phyloP scores from a whole-genome alignment of 495 filamentous ascomycete species.

The Venustampulla echinocandica region DNA sequence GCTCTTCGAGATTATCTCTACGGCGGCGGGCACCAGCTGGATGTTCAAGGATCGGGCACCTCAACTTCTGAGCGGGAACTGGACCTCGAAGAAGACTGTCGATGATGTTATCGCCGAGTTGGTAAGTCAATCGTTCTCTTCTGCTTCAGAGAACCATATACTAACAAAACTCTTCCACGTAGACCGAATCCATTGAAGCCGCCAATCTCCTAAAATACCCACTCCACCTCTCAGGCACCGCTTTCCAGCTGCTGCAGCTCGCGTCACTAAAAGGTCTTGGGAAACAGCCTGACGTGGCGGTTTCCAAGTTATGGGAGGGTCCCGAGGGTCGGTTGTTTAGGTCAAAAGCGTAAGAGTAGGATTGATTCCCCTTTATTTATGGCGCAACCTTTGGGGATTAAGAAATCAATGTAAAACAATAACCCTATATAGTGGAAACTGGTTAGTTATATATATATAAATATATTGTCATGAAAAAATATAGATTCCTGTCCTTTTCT shows the following conservation, averaged over 20 bases:
- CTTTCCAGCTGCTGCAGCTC: slow-evolving; percentile 18
- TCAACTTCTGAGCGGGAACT: slow-evolving; percentile 39
- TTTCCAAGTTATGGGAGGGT: slow-evolving; percentile 14
- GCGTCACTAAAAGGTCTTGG: slow-evolving; percentile 11
- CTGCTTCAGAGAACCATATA: not conserved
- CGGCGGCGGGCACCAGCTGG: slow-evolving; percentile 60
- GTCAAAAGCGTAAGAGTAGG: not conserved
- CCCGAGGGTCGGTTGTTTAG: slow-evolving; percentile 6
- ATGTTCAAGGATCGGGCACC: slow-evolving; percentile 50
- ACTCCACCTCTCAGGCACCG: slow-evolving; percentile 15
- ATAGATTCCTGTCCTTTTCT: too few species aligned
- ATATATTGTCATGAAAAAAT: too few species aligned
- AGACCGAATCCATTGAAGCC: slow-evolving; percentile 15
- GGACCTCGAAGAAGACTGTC: slow-evolving; percentile 12
- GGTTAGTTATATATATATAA: too few species aligned
- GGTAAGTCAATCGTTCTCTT: slow-evolving; percentile 15
- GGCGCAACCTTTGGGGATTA: too few species aligned
- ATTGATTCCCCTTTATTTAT: too few species aligned
- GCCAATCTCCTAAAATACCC: slow-evolving; percentile 18
- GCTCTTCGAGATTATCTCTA: slow-evolving; percentile 57
- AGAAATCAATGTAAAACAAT: too few species aligned
- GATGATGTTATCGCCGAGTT: slow-evolving; percentile 16
- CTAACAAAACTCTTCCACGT: not conserved
- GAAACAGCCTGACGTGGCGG: slow-evolving; percentile 13
- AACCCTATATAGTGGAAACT: too few species aligned